These are phyloP conservation scores for Eremochloa ophiuroides DNA, from an alignment of 176 grass and related monocot species.

Conservation along the genomic window DNA sequence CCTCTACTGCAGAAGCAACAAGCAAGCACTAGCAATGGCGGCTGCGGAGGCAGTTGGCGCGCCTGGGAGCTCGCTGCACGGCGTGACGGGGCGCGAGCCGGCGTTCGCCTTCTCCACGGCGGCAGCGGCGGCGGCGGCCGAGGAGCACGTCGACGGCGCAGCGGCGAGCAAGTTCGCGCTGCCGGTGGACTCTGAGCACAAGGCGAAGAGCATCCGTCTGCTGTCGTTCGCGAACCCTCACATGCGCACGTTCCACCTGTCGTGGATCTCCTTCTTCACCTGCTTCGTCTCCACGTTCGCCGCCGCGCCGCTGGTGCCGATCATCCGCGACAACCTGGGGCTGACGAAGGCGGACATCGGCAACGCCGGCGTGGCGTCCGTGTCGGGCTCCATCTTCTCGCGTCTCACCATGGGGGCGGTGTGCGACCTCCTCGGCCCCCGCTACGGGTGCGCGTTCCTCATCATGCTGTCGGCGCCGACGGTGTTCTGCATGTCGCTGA, in stretches of 20 bases:
- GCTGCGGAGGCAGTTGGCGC: slow-evolving; percentile 17
- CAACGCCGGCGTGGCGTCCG: slow-evolving; percentile 72
- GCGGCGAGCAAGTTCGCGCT: slow-evolving; percentile 40
- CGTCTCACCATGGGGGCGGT: slow-evolving; percentile 69
- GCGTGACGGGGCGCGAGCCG: slow-evolving; percentile 55
- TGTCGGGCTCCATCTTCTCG: slow-evolving; percentile 77
- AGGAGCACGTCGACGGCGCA: background rate
- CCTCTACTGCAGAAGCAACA: no score
- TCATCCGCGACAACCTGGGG: slow-evolving; percentile 69
- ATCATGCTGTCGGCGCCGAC: slow-evolving; percentile 61
- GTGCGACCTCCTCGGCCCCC: slow-evolving; percentile 59
- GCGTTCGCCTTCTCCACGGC: slow-evolving; percentile 43
- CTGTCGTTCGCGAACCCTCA: slow-evolving; percentile 50
- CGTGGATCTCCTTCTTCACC: slow-evolving; percentile 85
- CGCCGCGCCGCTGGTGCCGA: slow-evolving; percentile 67
- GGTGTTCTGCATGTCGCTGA: slow-evolving; percentile 65
- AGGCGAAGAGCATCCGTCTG: slow-evolving; percentile 43
- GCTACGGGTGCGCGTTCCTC: slow-evolving; percentile 73
- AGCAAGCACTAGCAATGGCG: background rate
- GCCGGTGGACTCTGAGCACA: slow-evolving; percentile 62
- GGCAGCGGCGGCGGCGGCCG: no score
- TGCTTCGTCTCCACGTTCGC: slow-evolving; percentile 85
- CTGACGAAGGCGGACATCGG: slow-evolving; percentile 73
- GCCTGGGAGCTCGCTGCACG: slow-evolving; percentile 66
- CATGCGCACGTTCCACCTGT: slow-evolving; percentile 79